phyloP scores from a whole-genome alignment of 352 stramenopile genomes.

The Phytophthora fragariae region DNA sequence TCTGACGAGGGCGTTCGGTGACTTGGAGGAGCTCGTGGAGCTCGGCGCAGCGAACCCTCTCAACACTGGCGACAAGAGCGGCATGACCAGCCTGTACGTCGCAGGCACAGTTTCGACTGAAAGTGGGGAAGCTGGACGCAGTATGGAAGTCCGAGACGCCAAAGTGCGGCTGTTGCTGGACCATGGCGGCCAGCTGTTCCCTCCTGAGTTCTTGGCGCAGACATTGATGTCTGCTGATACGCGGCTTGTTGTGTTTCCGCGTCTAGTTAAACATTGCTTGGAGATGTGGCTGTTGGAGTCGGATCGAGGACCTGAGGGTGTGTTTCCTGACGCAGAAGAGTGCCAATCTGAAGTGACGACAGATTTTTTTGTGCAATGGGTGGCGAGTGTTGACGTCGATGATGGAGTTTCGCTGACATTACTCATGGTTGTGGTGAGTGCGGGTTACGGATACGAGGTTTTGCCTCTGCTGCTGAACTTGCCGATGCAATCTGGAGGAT shows the following conservation, averaged over 20 bases:
- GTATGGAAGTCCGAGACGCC: background rate
- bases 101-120: background rate
- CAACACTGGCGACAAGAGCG: slow-evolving; percentile 9
- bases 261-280: slow-evolving; percentile 1
- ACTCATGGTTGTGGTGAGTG: slow-evolving; percentile 7
- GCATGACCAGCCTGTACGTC: slow-evolving; percentile 27
- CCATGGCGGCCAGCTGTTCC: slow-evolving; percentile 18
- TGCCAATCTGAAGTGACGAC: background rate
- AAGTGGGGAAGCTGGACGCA: background rate
- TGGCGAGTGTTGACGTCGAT: background rate
- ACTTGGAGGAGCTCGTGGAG: slow-evolving; percentile 3
- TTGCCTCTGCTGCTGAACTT: slow-evolving; percentile 23
- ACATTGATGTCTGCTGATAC: background rate
- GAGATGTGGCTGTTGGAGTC: slow-evolving; percentile 5
- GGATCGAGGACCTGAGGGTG: background rate
- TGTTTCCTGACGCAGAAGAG: background rate
- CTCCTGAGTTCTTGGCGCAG: background rate
- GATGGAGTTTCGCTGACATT: slow-evolving; percentile 1
- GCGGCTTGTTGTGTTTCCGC: background rate
- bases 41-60: slow-evolving; percentile 15
- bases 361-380: slow-evolving; percentile 19
- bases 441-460: slow-evolving; percentile 23
- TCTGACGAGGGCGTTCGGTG: slow-evolving; percentile 15
- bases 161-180: slow-evolving; percentile 21
- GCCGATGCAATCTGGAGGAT: background rate